Conservation (phyloP, 192 early-diverging fungal species). For the Ambispora gerdemannii region DNA sequence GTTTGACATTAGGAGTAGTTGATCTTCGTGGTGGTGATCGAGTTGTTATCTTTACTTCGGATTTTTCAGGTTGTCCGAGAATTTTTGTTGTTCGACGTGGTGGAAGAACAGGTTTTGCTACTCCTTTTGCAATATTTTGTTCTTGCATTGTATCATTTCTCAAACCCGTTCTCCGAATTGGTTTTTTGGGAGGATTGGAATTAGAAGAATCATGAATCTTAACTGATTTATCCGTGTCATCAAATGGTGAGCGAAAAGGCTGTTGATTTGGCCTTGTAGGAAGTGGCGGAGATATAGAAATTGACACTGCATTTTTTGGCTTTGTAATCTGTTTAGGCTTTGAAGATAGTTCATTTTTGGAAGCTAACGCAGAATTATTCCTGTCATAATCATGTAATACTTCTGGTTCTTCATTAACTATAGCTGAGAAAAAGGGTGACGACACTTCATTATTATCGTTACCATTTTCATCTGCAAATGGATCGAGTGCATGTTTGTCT, state of each 20-base stretch:
- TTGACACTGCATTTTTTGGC: neutral
- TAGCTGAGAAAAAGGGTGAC: neutral
- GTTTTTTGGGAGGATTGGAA: constrained; percentile 27
- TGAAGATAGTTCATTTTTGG: neutral
- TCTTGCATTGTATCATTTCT: constrained; percentile 23
- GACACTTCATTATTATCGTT: neutral
- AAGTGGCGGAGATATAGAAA: no score
- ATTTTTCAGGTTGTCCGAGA: neutral
- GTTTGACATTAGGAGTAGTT: constrained; percentile 28
- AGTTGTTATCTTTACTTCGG: no score
- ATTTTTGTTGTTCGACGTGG: constrained; percentile 29
- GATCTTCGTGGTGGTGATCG: constrained; percentile 1
- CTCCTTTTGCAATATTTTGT: constrained; percentile 6
- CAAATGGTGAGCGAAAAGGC: constrained; percentile 27
- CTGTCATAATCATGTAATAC: neutral
- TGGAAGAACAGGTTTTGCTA: constrained; percentile 33
- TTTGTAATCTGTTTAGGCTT: neutral
- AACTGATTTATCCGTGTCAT: constrained; percentile 37
- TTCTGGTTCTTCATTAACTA: neutral
- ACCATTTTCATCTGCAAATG: constrained; percentile 27
- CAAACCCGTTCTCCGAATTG: constrained; percentile 24
- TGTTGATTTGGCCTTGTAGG: neutral
- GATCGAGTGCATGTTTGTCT: constrained; percentile 17
- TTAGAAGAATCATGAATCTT: neutral
- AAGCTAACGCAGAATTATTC: neutral